Evolutionary conservation across 1,284 basidiomycete genomes (phyloP).

Genomic region (Irpex rosettiformis): DNA sequence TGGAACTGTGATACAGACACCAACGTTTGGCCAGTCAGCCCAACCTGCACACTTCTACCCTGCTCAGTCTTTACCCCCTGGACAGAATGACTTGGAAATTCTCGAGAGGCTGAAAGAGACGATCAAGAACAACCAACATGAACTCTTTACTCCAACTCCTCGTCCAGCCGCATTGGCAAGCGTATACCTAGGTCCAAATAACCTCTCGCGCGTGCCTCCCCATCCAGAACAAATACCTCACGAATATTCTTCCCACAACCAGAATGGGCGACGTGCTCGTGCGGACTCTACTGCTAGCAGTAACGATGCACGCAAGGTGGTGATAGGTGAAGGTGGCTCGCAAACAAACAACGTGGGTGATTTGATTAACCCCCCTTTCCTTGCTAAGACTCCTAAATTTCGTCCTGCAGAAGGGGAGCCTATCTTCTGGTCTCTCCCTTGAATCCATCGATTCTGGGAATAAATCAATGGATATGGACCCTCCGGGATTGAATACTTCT

Average conservation of each 20-base stretch:
- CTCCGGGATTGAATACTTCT: conserved; percentile 14
- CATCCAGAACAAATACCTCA: conserved; percentile 38
- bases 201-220: conserved; percentile 32
- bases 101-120: conserved; percentile 68
- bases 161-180: conserved; percentile 59
- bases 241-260: conserved; percentile 3
- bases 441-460: conserved; percentile 4
- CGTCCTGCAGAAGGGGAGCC: neutral
- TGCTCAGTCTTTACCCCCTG: conserved; percentile 21
- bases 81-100: conserved; percentile 60
- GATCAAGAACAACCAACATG: conserved; percentile 69
- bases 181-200: conserved; percentile 52
- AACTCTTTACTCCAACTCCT: conserved; percentile 60
- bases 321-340: neutral
- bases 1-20: conserved; percentile 19
- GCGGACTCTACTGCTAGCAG: conserved; percentile 7
- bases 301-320: neutral
- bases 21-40: conserved; percentile 21
- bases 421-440: neutral
- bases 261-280: conserved; percentile 2
- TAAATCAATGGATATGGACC: conserved; percentile 17
- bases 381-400: neutral
- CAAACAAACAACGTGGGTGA: neutral
- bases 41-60: conserved; percentile 23
- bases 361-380: neutral